These are phyloP conservation scores for Spirogloea muscicola DNA, from an alignment of 139 green algal species.

Conservation along the genomic window DNA sequence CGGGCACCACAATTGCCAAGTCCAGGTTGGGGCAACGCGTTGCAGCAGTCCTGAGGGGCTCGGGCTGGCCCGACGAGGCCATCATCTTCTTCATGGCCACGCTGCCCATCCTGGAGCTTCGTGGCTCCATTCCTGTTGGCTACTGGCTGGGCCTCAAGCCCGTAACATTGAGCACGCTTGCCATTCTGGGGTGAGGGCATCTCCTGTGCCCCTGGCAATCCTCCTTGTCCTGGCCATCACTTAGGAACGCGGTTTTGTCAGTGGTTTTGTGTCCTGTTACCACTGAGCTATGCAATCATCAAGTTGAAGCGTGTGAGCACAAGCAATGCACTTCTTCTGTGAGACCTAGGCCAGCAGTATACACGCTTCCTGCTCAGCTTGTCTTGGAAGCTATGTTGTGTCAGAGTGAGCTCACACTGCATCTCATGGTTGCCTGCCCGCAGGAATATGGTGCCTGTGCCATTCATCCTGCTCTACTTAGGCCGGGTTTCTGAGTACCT, in stretches of 20 bases:
- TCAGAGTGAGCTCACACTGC: too few relatives aligned
- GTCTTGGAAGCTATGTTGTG: too few relatives aligned
- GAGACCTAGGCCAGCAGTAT: too few relatives aligned
- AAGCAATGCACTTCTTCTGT: too few relatives aligned
- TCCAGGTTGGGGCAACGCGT: constrained; percentile 25
- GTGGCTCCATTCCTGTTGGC: constrained; percentile 38
- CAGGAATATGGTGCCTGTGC: constrained; percentile 50
- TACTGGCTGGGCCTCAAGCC: constrained; percentile 48
- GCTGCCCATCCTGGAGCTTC: constrained; percentile 46
- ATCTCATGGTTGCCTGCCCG: too few relatives aligned
- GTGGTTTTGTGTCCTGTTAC: too few relatives aligned
- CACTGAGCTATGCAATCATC: too few relatives aligned
- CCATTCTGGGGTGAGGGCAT: constrained; percentile 31
- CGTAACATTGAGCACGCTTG: neutral
- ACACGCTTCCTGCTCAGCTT: too few relatives aligned
- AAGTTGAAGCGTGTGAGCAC: too few relatives aligned
- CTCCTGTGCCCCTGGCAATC: too few relatives aligned
- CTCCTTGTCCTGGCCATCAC: too few relatives aligned
- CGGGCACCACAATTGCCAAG: constrained; percentile 5
- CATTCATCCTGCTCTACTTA: constrained; percentile 42
- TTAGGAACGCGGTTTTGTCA: too few relatives aligned
- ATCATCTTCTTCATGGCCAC: constrained; percentile 35
- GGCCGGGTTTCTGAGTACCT: constrained; percentile 15
- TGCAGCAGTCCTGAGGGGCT: constrained; percentile 26
- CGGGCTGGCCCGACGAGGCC: constrained; percentile 20